Conservation (phyloP, 2,329 filamentous ascomycete species). For the Arthrobotrys megalospora region DNA sequence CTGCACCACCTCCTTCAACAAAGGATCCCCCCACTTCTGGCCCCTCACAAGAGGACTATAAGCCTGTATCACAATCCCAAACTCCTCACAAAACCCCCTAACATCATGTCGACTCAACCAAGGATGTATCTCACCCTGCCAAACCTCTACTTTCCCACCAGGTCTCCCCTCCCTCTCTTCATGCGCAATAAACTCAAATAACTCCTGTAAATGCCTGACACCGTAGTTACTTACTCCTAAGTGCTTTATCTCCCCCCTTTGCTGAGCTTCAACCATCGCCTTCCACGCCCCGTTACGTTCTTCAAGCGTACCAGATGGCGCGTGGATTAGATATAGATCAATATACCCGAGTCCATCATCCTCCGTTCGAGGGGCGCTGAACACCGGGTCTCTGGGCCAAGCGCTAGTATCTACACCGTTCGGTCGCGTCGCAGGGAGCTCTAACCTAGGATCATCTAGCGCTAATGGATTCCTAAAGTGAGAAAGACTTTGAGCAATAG, state of each 20-base stretch:
- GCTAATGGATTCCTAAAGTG: constrained; percentile 53
- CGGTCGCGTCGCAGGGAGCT: constrained; percentile 27
- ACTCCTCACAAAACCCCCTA: constrained; percentile 79
- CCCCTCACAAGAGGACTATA: constrained; percentile 77
- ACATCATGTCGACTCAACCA: constrained; percentile 88
- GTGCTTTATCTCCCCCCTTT: constrained; percentile 75
- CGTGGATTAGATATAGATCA: constrained; percentile 71
- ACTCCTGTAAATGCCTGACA: constrained; percentile 75
- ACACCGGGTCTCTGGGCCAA: constrained; percentile 39
- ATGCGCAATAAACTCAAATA: constrained; percentile 72
- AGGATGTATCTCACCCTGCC: constrained; percentile 91
- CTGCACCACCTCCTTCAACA: constrained; percentile 76
- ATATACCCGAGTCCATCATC: constrained; percentile 60
- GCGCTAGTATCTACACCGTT: constrained; percentile 27
- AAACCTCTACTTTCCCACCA: constrained; percentile 82
- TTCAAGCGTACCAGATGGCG: constrained; percentile 74
- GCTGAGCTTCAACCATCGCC: constrained; percentile 76
- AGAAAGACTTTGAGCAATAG: constrained; percentile 55
- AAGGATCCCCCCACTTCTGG: constrained; percentile 78
- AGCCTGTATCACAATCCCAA: constrained; percentile 74
- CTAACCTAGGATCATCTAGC: constrained; percentile 49
- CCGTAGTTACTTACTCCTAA: constrained; percentile 79
- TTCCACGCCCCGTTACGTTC: constrained; percentile 75
- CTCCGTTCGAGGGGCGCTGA: constrained; percentile 3
- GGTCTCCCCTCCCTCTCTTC: constrained; percentile 69